Base-by-base conservation (phyloP, 169 alveolate species). In the Cryptosporidium viatorum region DNA sequence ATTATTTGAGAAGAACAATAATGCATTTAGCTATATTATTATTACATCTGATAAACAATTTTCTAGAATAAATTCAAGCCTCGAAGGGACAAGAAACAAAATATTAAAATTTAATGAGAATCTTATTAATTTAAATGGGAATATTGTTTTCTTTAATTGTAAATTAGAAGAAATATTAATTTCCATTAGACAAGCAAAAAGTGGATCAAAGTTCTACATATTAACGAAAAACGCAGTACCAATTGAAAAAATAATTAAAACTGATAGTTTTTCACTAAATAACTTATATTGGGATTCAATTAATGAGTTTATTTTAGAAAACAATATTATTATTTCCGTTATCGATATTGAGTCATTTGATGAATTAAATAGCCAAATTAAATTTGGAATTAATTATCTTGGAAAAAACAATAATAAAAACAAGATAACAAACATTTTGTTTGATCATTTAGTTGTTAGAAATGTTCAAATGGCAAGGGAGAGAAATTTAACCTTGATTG, bases 341-440 rank as follows among this genome's bases (percentile, higher is more conserved):
- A 80, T 80, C 39, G 89, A 80, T 23, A 51, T 80, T 23, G 73
- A 80, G 23, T 80, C 80, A 3, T 60, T 10, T 80, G 37, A 39
- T 9, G 69, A 37, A 26, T 18, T 65, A 14, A 62, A 45, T 45
- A 31, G 41, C 18, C 75, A 60, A 48, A 80, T 80, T 14, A 43
- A 23, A 16, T 65, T 80, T 62, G 89, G 89, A n/a, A 43, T 80
- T 26, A n/a, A 62, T 4, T 31, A 35, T 48, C 16, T 80, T n/a
- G 69, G 62, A 5, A 65, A 41, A 62, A 59, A 43, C 21, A n/a
- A 60, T 48, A 45, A 55, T 23, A 55, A 80, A 80, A 51, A 26
- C 33, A 65, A 50, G n/a, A 55, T 55, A 31, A 29, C 69, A 45
- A 71, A 31, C 14, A 33, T 50, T 26, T 7, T 7, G 9, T 80